A percentile compares a stretch with the other conserved stretches of the same genome.
Evolutionary conservation across 306 rosid species (phyloP).

Genomic region (Erythrophleum fordii): DNA sequence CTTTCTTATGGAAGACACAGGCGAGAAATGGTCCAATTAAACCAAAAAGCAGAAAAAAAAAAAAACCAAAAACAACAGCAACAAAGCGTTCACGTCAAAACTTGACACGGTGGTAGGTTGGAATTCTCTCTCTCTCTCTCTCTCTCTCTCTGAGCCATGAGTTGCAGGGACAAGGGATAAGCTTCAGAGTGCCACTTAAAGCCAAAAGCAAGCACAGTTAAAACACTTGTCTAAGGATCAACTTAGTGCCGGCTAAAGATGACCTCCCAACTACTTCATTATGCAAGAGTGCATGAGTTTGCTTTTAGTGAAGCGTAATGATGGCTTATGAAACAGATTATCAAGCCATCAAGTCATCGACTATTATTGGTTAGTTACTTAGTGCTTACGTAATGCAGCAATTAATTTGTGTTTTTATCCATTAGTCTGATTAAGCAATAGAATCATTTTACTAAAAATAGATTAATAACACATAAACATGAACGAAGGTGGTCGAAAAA

Average conservation of each 20-base stretch:
- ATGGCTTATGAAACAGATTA: slow-evolving; percentile 24
- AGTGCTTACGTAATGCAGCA: slow-evolving; percentile 25
- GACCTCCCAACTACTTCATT: slow-evolving; percentile 48
- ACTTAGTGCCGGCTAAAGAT: slow-evolving; percentile 39
- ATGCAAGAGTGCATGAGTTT: slow-evolving; percentile 29
- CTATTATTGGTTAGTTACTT: background rate
- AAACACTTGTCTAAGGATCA: slow-evolving; percentile 38
- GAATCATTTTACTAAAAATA: slow-evolving; percentile 31
- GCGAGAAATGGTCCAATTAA: background rate
- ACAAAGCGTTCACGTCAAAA: slow-evolving; percentile 6
- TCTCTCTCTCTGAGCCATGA: background rate
- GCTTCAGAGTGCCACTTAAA: slow-evolving; percentile 34
- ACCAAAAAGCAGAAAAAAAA: background rate
- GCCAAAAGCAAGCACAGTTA: slow-evolving; percentile 21
- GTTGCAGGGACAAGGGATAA: background rate
- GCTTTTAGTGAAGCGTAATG: slow-evolving; percentile 39
- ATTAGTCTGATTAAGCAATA: slow-evolving; percentile 12
- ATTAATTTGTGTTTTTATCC: slow-evolving; percentile 28
- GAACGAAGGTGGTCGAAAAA: slow-evolving; percentile 21
- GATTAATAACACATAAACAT: background rate
- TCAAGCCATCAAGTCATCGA: background rate
- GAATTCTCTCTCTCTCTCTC: background rate
- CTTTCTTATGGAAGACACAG: slow-evolving; percentile 8
- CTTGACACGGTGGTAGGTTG: slow-evolving; percentile 11
- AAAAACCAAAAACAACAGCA: too few species aligned